phyloP scores from a whole-genome alignment of 2,329 filamentous ascomycete genomes.

The Canariomyces notabilis region DNA sequence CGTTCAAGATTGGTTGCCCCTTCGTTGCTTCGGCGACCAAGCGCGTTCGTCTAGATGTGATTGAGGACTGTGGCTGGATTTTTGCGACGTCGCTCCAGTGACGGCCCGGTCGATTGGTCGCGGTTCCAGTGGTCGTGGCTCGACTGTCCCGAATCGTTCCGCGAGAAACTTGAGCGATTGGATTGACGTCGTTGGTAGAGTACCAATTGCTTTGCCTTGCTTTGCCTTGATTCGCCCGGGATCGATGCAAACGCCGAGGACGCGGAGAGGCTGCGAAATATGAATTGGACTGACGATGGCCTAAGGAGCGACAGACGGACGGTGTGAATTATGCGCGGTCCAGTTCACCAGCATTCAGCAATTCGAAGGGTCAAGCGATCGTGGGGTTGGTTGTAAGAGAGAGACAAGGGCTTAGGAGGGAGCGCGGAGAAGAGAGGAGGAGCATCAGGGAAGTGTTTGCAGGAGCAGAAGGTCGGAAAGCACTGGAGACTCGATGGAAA shows the following conservation, averaged over 20 bases:
- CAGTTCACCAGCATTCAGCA: too few species aligned
- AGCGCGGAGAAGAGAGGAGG: slow-evolving; percentile 1
- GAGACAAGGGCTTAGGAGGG: neutral
- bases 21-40: neutral
- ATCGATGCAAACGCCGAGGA: neutral
- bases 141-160: neutral
- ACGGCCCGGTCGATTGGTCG: neutral
- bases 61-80: neutral
- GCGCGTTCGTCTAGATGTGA: neutral
- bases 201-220: neutral
- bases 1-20: neutral
- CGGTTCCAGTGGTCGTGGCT: too few species aligned
- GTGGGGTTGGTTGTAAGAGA: slow-evolving; percentile 2
- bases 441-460: neutral
- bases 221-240: neutral
- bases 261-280: neutral
- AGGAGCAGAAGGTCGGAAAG: neutral
- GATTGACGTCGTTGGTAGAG: neutral
- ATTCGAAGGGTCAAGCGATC: neutral
- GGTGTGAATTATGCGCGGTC: too few species aligned
- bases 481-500: neutral
- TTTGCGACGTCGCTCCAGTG: neutral
- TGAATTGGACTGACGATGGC: slow-evolving; percentile 4
- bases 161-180: neutral
- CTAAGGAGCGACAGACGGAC: slow-evolving; percentile 9